A percentile compares a stretch with the other conserved stretches of the same genome.
Evolutionary conservation across 1,284 basidiomycete genomes (phyloP).

Genomic region (Vanrija pseudolonga): DNA sequence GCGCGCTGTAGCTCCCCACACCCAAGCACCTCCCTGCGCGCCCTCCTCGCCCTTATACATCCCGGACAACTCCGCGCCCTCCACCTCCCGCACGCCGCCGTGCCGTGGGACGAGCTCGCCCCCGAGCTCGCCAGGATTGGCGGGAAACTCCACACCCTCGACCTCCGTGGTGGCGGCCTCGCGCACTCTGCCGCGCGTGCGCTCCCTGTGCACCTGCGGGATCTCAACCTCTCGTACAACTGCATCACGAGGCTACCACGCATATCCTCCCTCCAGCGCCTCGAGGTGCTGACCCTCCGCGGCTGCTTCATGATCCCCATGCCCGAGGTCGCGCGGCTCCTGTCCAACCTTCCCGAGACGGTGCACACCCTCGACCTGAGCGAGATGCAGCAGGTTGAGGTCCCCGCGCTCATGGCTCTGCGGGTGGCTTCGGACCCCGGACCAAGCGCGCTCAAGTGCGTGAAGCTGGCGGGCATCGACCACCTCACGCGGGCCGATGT

Average conservation of each 20-base stretch:
- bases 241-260: constrained; percentile 22
- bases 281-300: constrained; percentile 22
- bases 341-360: constrained; percentile 20
- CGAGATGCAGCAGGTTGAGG: constrained; percentile 24
- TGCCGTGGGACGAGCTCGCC: constrained; percentile 18
- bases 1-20: not conserved
- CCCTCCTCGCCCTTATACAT: constrained; percentile 18
- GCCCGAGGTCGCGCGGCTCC: constrained; percentile 11
- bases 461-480: constrained; percentile 39
- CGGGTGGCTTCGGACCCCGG: constrained; percentile 12
- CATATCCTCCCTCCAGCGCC: not conserved
- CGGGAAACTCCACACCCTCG: constrained; percentile 24
- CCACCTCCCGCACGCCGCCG: constrained; percentile 25
- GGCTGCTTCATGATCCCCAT: constrained; percentile 23
- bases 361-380: constrained; percentile 27
- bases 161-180: constrained; percentile 25
- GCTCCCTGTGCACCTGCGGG: constrained; percentile 1
- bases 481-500: constrained; percentile 36
- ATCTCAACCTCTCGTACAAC: constrained; percentile 32
- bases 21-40: constrained; percentile 1
- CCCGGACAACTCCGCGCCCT: constrained; percentile 22
- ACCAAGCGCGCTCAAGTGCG: constrained; percentile 21
- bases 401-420: constrained; percentile 20
- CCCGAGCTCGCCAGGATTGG: constrained; percentile 18
- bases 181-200: not conserved